Percentiles rank a stretch among this genome's conserved stretches.
Evolutionary conservation across 2,329 filamentous ascomycete species (phyloP).

Genomic region (Elsinoe batatas): DNA sequence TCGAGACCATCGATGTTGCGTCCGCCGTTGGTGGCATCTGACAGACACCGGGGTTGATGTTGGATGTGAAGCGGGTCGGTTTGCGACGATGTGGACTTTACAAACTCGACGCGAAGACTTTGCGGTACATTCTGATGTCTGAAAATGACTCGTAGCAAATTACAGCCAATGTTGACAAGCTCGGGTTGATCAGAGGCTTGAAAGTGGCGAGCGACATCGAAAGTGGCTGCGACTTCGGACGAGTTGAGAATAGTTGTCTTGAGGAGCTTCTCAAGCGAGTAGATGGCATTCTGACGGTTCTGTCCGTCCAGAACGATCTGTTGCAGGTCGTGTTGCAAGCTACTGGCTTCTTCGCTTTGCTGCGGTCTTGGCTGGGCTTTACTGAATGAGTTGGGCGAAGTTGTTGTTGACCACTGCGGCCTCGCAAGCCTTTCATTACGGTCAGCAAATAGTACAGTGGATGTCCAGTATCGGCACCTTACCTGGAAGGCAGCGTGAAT

Average conservation of each 20-base stretch:
- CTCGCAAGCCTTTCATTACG: not conserved
- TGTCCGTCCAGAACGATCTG: not conserved
- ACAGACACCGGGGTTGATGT: not conserved
- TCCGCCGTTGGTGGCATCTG: conserved; percentile 6
- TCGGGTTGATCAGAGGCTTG: not conserved
- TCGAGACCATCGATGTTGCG: conserved; percentile 10
- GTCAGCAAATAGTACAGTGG: not conserved
- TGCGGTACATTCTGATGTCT: conserved; percentile 1
- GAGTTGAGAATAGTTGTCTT: not conserved
- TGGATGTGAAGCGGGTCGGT: not conserved
- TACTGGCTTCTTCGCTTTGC: not conserved
- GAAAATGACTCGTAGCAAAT: conserved; percentile 2
- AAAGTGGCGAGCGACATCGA: not conserved
- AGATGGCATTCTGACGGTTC: not conserved
- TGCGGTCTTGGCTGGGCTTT: not conserved
- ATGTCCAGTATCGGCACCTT: not conserved
- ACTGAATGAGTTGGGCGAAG: not conserved
- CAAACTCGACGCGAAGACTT: conserved; percentile 5
- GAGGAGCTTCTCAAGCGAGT: not conserved
- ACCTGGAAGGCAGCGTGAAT: conserved; percentile 9
- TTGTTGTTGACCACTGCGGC: not conserved
- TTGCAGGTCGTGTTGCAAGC: not conserved
- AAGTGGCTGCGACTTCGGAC: conserved; percentile 2
- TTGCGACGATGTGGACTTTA: not conserved
- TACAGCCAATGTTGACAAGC: not conserved